Percentiles rank a stretch among this genome's conserved stretches.
These are phyloP conservation scores for Hypomyces perniciosus DNA, from an alignment of 2,329 filamentous ascomycete species.

Conservation along the genomic window DNA sequence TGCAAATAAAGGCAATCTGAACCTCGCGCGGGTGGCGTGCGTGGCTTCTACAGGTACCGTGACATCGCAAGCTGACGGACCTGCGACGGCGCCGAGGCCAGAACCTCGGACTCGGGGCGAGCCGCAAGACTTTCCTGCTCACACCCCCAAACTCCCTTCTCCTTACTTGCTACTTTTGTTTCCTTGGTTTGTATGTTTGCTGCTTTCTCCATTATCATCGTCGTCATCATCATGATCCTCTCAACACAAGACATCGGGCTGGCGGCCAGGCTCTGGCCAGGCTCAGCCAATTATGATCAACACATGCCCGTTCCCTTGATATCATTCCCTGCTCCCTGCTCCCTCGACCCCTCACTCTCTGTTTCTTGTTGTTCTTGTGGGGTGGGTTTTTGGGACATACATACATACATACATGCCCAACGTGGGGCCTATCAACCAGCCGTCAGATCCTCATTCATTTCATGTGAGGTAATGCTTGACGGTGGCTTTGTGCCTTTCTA, in stretches of 20 bases:
- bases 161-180: constrained; percentile 3
- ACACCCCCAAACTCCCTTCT: constrained; percentile 1
- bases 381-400: neutral
- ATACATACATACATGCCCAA: neutral
- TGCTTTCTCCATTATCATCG: neutral
- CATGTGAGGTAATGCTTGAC: constrained; percentile 32
- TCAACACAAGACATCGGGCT: neutral
- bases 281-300: neutral
- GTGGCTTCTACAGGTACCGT: constrained; percentile 4
- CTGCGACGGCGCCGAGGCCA: constrained; percentile 9
- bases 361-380: neutral
- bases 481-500: constrained; percentile 36
- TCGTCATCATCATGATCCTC: neutral
- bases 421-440: neutral
- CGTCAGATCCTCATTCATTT: constrained; percentile 5
- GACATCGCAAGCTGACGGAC: constrained; percentile 6
- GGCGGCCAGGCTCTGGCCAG: neutral
- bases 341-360: neutral
- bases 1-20: neutral
- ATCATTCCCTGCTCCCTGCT: neutral
- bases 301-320: neutral
- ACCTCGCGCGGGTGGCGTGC: neutral
- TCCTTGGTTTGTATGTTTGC: neutral
- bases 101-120: constrained; percentile 9
- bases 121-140: neutral